Percentiles rank a stretch among this genome's conserved stretches.
These are phyloP conservation scores for Tolypocladium tropicale DNA, from an alignment of 2,329 filamentous ascomycete genomes.

Conservation along the genomic window DNA sequence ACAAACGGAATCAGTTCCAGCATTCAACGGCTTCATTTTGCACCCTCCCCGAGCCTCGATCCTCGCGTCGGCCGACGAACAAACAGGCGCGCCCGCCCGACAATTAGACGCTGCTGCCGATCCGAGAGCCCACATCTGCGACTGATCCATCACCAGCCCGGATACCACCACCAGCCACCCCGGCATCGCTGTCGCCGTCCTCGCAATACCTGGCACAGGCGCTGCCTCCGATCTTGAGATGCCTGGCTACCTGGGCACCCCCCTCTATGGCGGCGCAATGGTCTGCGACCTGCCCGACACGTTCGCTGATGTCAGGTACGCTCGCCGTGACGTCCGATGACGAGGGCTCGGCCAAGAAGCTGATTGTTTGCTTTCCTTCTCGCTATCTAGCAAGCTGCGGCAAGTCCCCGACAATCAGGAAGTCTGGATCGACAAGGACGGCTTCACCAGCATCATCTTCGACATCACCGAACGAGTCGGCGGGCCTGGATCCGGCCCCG, in stretches of 20 bases:
- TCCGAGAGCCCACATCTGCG: not conserved
- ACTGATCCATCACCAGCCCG: not conserved
- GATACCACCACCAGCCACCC: not conserved
- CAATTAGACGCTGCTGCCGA: not conserved
- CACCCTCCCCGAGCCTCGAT: not conserved
- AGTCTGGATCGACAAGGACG: slow-evolving; percentile 75
- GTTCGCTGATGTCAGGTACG: slow-evolving; percentile 65
- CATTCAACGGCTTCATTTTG: not conserved
- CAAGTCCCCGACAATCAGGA: slow-evolving; percentile 84
- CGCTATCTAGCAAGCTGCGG: slow-evolving; percentile 48
- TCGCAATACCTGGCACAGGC: not conserved
- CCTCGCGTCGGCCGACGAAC: not conserved
- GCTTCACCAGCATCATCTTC: slow-evolving; percentile 79
- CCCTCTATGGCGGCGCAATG: slow-evolving; percentile 65
- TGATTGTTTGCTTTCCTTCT: slow-evolving; percentile 2
- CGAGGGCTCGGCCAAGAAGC: not conserved
- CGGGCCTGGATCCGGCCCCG: slow-evolving; percentile 37
- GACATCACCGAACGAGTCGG: slow-evolving; percentile 81
- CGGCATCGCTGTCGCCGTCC: not conserved
- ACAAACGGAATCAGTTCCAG: not conserved
- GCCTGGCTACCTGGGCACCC: slow-evolving; percentile 44
- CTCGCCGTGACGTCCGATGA: not conserved
- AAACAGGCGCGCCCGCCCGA: not conserved
- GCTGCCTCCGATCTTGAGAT: slow-evolving; percentile 18
- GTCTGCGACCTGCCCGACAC: slow-evolving; percentile 54